phyloP scores from a whole-genome alignment of 371 early-diverging fungal genomes.

The Syncephalastrum contaminatum region DNA sequence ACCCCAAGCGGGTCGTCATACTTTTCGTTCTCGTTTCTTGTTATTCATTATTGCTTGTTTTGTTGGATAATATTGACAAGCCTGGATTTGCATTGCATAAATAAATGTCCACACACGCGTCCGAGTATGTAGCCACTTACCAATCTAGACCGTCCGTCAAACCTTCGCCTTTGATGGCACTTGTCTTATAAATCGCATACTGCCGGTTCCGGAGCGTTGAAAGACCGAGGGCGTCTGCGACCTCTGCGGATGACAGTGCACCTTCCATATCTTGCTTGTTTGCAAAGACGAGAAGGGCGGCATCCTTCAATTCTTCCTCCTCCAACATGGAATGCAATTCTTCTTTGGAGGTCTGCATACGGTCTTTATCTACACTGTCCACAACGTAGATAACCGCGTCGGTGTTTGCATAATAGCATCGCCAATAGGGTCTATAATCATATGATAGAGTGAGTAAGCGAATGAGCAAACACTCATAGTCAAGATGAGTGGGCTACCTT shows the following conservation, averaged over 20 bases:
- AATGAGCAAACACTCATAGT: background rate
- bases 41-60: constrained; percentile 35
- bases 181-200: constrained; percentile 94
- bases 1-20: too few relatives aligned
- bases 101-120: background rate
- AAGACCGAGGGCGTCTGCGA: constrained; percentile 85
- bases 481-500: constrained; percentile 40
- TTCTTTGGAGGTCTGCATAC: constrained; percentile 86
- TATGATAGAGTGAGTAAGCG: background rate
- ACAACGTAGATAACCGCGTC: constrained; percentile 95
- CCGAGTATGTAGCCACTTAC: constrained; percentile 32
- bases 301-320: constrained; percentile 87
- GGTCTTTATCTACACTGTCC: constrained; percentile 91
- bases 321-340: constrained; percentile 86
- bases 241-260: constrained; percentile 82
- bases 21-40: too few relatives aligned
- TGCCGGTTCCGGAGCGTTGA: constrained; percentile 80
- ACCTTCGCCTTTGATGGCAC: constrained; percentile 94
- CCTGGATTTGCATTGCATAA: constrained; percentile 18
- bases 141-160: constrained; percentile 92
- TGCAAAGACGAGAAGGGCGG: constrained; percentile 82
- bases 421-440: constrained; percentile 39
- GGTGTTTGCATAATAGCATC: constrained; percentile 81
- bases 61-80: constrained; percentile 52
- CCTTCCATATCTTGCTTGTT: constrained; percentile 93